Conservation (phyloP, 768 basidiomycete species). For the Amanita molliuscula region DNA sequence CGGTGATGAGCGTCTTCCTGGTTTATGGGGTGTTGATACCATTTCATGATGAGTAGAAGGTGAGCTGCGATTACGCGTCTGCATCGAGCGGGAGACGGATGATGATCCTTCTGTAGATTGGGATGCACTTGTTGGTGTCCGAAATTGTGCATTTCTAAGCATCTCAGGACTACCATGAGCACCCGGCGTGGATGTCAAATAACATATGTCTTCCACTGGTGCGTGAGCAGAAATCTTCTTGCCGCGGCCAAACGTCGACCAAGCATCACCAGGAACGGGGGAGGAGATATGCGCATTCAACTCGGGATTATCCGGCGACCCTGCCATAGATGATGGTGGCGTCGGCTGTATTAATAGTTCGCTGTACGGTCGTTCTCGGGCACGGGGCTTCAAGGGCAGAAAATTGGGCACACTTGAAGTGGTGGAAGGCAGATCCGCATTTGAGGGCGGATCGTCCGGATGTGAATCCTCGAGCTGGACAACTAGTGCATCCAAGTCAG, state of each 20-base stretch:
- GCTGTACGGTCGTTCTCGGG: neutral
- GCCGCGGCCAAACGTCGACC: slow-evolving; percentile 6
- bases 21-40: slow-evolving; percentile 22
- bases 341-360: neutral
- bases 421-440: neutral
- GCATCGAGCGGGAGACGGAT: neutral
- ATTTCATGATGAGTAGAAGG: slow-evolving; percentile 9
- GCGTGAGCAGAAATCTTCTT: neutral
- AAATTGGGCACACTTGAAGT: neutral
- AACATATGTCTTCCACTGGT: neutral
- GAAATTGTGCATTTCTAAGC: neutral
- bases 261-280: neutral
- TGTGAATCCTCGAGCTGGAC: slow-evolving; percentile 14
- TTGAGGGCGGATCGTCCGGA: neutral
- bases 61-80: slow-evolving; percentile 5
- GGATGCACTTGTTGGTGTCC: slow-evolving; percentile 1
- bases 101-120: slow-evolving; percentile 2
- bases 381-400: slow-evolving; percentile 1
- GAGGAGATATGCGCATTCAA: neutral
- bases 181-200: no score
- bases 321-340: neutral
- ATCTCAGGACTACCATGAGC: neutral
- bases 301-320: neutral
- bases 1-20: slow-evolving; percentile 22
- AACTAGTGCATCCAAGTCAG: slow-evolving; percentile 20